Evolutionary conservation across 345 rosid genomes (phyloP).

Genomic region (Hibiscus syriacus): DNA sequence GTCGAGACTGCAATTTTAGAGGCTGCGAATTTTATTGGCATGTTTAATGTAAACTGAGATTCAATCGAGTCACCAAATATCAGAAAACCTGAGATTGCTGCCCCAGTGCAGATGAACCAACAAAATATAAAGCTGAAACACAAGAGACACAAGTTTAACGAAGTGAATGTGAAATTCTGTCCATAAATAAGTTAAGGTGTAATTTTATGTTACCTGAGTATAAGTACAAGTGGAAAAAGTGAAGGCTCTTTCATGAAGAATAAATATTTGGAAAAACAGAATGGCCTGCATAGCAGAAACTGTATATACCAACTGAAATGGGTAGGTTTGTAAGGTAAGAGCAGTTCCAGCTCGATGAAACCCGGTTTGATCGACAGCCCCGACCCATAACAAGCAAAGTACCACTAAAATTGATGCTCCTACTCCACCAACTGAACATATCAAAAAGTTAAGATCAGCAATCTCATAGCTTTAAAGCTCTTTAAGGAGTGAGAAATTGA

Average conservation of each 20-base stretch:
- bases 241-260: slow-evolving; percentile 75
- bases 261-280: slow-evolving; percentile 71
- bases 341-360: slow-evolving; percentile 51
- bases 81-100: too few relatives aligned
- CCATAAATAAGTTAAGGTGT: too few relatives aligned
- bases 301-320: slow-evolving; percentile 58
- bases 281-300: slow-evolving; percentile 70
- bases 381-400: too few relatives aligned
- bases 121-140: slow-evolving; percentile 82
- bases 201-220: slow-evolving; percentile 37
- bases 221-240: slow-evolving; percentile 41
- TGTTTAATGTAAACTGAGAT: too few relatives aligned
- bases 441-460: background rate
- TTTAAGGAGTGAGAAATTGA: slow-evolving; percentile 10
- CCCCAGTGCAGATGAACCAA: too few relatives aligned
- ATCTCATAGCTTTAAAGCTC: too few relatives aligned
- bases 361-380: slow-evolving; percentile 51
- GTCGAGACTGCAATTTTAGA: slow-evolving; percentile 7
- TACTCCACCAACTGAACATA: too few relatives aligned
- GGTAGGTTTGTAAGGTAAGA: slow-evolving; percentile 43
- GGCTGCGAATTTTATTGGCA: slow-evolving; percentile 78
- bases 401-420: too few relatives aligned
- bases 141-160: slow-evolving; percentile 16
- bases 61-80: too few relatives aligned
- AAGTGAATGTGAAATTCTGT: too few relatives aligned